Evolutionary conservation across 768 basidiomycete species (phyloP).

Genomic region (Leccinellum albellum): DNA sequence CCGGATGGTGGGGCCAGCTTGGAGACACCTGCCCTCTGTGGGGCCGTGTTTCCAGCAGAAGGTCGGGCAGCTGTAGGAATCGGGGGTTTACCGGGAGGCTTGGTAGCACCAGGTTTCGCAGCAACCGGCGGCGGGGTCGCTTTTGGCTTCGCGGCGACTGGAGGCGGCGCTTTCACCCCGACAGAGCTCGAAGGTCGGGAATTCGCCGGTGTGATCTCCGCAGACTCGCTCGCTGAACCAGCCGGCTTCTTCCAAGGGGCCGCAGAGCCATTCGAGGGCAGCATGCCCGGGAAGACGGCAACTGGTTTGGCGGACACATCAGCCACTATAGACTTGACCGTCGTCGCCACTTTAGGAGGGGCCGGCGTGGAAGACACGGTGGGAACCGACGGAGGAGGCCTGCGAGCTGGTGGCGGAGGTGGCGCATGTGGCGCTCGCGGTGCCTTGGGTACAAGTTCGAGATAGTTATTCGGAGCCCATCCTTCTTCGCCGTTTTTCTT

Average conservation of each 20-base stretch:
- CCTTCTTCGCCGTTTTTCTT: slow-evolving; percentile 80
- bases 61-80: slow-evolving; percentile 58
- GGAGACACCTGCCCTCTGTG: slow-evolving; percentile 38
- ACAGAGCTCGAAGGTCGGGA: slow-evolving; percentile 53
- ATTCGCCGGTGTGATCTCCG: slow-evolving; percentile 37
- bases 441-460: slow-evolving; percentile 73
- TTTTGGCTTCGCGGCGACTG: slow-evolving; percentile 64
- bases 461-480: slow-evolving; percentile 94
- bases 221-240: slow-evolving; percentile 31
- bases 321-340: slow-evolving; percentile 46
- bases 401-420: slow-evolving; percentile 60
- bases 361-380: slow-evolving; percentile 33
- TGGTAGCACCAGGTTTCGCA: slow-evolving; percentile 50
- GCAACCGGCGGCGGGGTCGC: slow-evolving; percentile 53
- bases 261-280: slow-evolving; percentile 59
- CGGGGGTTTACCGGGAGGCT: slow-evolving; percentile 55
- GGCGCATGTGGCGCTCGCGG: slow-evolving; percentile 62
- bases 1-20: slow-evolving; percentile 46
- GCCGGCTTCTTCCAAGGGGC: slow-evolving; percentile 70
- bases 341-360: slow-evolving; percentile 32
- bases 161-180: slow-evolving; percentile 53
- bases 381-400: slow-evolving; percentile 43
- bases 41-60: slow-evolving; percentile 32
- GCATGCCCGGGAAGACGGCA: slow-evolving; percentile 79
- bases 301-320: slow-evolving; percentile 71